Base-by-base conservation (phyloP, 305 asterid genomes). In the Fraxinus greggii region DNA sequence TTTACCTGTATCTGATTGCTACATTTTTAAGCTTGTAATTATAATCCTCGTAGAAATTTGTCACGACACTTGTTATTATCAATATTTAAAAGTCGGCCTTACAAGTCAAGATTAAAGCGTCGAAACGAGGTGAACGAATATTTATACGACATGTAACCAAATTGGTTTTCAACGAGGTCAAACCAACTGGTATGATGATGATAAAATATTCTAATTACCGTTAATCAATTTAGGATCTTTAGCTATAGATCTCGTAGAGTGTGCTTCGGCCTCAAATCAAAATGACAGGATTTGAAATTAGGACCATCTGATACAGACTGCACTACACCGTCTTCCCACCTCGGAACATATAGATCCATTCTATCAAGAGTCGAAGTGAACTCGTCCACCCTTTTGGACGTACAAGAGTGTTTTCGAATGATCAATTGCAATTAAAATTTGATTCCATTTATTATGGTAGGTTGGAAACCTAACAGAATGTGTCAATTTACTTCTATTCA, bases 401-500 rank as follows among this genome's bases (percentile, higher is more conserved):
- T 9, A 40, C 3, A 12, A 12, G 54, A 12, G 54, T 12, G 12
- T 42, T 42, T 42, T 42, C 54, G 12, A 42, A 42, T 42, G 54
- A 42, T 42, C 54, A 42, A 12, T 12, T 42, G 54, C 3, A 42
- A 40, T 2, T 42, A 12, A 48, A 45, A 48, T 48, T 48, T 33
- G 42, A 76, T 9, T 45, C 82, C 76, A 80, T 84, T 84, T 80
- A 84, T 84, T 84, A 80, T 19, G 82, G 81, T 84, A 84, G 86
- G 86, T 76, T 84, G 17, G 86, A 83, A 82, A 80, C 79, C 83
- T 73, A 83, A 83, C 86, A 69, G 83, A 83, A 83, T 72, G 72
- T 82, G 83, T 65, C 88, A 81, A 84, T 87, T 82, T 84, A 86
- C 84, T 76, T 79, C 84, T 32, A 76, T 63, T 84, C 87, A 84